Conservation (phyloP, 306 rosid genomes). For the Comarum palustre region DNA sequence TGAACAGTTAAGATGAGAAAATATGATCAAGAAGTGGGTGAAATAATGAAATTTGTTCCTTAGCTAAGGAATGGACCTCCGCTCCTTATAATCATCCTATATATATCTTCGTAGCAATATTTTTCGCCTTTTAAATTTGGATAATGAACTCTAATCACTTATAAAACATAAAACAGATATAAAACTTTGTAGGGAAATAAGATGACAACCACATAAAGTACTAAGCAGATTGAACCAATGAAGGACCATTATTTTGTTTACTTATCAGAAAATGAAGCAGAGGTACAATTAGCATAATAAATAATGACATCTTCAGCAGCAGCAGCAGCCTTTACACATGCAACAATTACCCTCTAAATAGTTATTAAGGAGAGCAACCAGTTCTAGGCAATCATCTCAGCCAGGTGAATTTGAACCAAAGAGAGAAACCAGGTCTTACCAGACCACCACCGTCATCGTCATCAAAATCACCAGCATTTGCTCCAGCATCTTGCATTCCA, state of each 20-base stretch:
- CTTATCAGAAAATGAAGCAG: not conserved
- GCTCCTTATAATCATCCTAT: too few relatives aligned
- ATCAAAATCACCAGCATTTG: conserved; percentile 81
- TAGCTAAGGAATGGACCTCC: too few relatives aligned
- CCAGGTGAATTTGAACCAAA: not conserved
- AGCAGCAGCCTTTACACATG: not conserved
- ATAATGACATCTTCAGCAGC: not conserved
- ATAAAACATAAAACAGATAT: not conserved
- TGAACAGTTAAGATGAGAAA: too few relatives aligned
- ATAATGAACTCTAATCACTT: not conserved
- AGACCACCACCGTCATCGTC: conserved; percentile 89
- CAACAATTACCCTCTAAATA: not conserved
- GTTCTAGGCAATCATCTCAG: not conserved
- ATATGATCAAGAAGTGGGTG: too few relatives aligned
- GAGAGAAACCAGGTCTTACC: conserved; percentile 37
- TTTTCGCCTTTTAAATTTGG: not conserved
- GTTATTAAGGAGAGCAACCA: not conserved
- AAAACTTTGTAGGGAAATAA: not conserved
- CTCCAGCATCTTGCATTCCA: conserved; percentile 76
- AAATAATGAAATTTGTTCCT: too few relatives aligned
- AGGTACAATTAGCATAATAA: not conserved
- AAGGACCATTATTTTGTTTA: not conserved
- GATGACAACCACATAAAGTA: not conserved
- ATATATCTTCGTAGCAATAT: not conserved
- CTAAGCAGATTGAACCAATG: not conserved